A percentile compares a stretch with the other conserved stretches of the same genome.
These are phyloP conservation scores for Diutina mesorugosa DNA, from an alignment of 1,139 yeast species.

Conservation along the genomic window DNA sequence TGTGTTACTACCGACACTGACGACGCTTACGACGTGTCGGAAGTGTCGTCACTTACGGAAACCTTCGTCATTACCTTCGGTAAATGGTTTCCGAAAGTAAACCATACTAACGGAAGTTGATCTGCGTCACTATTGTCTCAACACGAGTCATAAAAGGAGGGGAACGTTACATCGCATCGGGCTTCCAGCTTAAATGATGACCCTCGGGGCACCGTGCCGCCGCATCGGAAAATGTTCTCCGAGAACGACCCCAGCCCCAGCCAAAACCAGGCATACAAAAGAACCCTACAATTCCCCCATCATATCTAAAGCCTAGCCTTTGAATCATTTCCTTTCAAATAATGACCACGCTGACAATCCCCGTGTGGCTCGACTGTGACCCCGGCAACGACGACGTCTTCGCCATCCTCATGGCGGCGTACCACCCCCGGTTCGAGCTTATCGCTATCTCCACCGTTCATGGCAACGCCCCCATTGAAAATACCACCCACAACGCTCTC, in stretches of 20 bases:
- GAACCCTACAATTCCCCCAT: neutral
- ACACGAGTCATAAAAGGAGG: too few relatives aligned
- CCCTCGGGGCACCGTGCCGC: neutral
- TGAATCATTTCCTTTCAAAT: neutral
- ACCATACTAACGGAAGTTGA: too few relatives aligned
- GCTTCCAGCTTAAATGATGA: too few relatives aligned
- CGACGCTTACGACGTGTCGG: neutral
- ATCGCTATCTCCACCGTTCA: constrained; percentile 73
- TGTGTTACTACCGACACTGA: too few relatives aligned
- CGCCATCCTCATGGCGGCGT: constrained; percentile 54
- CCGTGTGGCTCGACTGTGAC: constrained; percentile 87
- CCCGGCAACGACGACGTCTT: constrained; percentile 88
- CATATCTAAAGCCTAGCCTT: neutral
- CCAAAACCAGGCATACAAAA: neutral
- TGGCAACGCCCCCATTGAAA: constrained; percentile 60
- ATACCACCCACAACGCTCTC: constrained; percentile 61
- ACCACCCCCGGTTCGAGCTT: constrained; percentile 44
- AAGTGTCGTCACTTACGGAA: too few relatives aligned
- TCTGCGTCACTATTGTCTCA: neutral
- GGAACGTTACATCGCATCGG: too few relatives aligned
- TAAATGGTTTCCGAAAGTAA: too few relatives aligned
- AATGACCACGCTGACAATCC: constrained; percentile 18
- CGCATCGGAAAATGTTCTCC: neutral
- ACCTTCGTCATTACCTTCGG: too few relatives aligned
- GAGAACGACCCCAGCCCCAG: neutral